phyloP scores from a whole-genome alignment of 108 stramenopile genomes.

The Skeletonema marinoi region DNA sequence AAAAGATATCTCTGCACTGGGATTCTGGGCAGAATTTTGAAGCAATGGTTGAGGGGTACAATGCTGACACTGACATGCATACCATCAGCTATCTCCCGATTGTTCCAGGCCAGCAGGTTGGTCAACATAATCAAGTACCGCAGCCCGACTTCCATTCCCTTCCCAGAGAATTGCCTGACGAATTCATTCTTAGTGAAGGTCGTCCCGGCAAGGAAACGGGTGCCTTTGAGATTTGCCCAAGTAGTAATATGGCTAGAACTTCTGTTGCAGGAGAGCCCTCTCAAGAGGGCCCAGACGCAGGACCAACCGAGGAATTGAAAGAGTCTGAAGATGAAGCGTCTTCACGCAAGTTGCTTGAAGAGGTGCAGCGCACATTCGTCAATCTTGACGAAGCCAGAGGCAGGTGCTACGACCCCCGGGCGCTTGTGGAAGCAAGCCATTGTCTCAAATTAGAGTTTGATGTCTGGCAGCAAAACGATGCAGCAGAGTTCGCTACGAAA shows the following conservation, averaged over 20 bases:
- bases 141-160: conserved; percentile 54
- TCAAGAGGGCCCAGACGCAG: conserved; percentile 6
- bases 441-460: conserved; percentile 96
- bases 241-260: conserved; percentile 4
- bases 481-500: conserved; percentile 96
- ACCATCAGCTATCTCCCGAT: conserved; percentile 77
- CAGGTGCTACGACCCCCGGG: conserved; percentile 91
- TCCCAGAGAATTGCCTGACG: conserved; percentile 71
- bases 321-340: conserved; percentile 86
- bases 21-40: conserved; percentile 84
- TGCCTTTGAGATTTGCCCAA: conserved; percentile 68
- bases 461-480: conserved; percentile 99
- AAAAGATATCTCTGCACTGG: conserved; percentile 85
- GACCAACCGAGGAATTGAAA: conserved; percentile 21
- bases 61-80: conserved; percentile 77
- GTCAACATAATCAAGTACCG: conserved; percentile 42
- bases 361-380: conserved; percentile 95
- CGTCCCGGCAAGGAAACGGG: conserved; percentile 95
- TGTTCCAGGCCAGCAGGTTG: conserved; percentile 49
- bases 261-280: conserved; percentile 17
- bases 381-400: conserved; percentile 86
- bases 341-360: conserved; percentile 89
- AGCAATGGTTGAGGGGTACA: conserved; percentile 76
- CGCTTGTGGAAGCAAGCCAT: conserved; percentile 92
- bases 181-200: conserved; percentile 85